These are phyloP conservation scores for Ophiocordyceps sinensis DNA, from an alignment of 2,329 filamentous ascomycete species.

Conservation along the genomic window DNA sequence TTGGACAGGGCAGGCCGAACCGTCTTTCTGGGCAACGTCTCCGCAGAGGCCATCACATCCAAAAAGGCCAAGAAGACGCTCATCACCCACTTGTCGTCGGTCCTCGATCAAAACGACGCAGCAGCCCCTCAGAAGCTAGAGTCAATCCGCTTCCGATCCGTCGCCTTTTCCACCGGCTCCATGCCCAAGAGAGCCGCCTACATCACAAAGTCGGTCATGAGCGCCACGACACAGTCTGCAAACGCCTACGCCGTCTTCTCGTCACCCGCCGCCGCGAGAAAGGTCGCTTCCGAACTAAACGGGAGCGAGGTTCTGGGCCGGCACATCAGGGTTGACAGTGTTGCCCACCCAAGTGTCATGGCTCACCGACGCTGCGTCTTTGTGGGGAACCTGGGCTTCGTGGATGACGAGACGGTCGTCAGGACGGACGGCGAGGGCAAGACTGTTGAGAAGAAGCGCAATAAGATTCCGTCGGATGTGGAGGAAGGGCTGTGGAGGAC, in stretches of 20 bases:
- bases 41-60: slow-evolving; percentile 65
- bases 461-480: slow-evolving; percentile 64
- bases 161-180: slow-evolving; percentile 61
- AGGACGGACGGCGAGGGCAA: slow-evolving; percentile 50
- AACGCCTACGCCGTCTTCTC: slow-evolving; percentile 92
- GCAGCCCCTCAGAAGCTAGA: slow-evolving; percentile 58
- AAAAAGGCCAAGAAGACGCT: slow-evolving; percentile 70
- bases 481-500: slow-evolving; percentile 87
- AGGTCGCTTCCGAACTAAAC: slow-evolving; percentile 66
- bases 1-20: slow-evolving; percentile 79
- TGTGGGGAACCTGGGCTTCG: slow-evolving; percentile 89
- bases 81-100: slow-evolving; percentile 62
- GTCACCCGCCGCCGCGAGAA: slow-evolving; percentile 57
- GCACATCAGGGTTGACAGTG: slow-evolving; percentile 79
- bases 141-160: slow-evolving; percentile 87
- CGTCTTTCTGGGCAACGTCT: slow-evolving; percentile 87
- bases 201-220: slow-evolving; percentile 81
- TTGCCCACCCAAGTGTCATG: slow-evolving; percentile 70
- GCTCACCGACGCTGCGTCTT: slow-evolving; percentile 90
- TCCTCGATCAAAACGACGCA: slow-evolving; percentile 41
- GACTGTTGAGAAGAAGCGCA: slow-evolving; percentile 57
- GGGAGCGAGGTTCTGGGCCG: slow-evolving; percentile 72
- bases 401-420: slow-evolving; percentile 73
- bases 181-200: slow-evolving; percentile 91
- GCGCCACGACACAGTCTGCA: slow-evolving; percentile 78